These are phyloP conservation scores for Dendrocalamus sinicus DNA, from an alignment of 176 grass and related monocot species.

Conservation along the genomic window DNA sequence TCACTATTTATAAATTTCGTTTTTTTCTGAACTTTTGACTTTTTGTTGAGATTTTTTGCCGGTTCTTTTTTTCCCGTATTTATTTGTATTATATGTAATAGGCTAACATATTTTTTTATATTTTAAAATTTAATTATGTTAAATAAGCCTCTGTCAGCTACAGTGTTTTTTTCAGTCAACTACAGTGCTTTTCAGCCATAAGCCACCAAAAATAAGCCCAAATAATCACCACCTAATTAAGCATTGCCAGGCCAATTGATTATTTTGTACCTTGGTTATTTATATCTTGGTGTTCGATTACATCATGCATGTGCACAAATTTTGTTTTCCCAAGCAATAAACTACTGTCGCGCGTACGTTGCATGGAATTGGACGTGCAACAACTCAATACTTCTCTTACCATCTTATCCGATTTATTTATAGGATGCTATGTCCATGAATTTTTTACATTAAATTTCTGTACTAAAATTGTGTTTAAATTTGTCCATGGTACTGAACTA, in stretches of 20 bases:
- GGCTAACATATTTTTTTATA: too few species aligned
- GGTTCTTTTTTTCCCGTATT: too few species aligned
- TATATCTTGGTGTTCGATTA: neutral
- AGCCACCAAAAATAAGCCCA: too few species aligned
- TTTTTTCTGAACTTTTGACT: too few species aligned
- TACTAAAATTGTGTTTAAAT: neutral
- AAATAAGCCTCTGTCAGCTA: too few species aligned
- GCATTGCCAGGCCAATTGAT: neutral
- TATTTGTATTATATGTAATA: too few species aligned
- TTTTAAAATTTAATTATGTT: too few species aligned
- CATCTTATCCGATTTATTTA: neutral
- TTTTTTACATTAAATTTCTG: neutral
- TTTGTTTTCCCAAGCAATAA: neutral
- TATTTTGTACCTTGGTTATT: neutral
- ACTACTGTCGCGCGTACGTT: neutral
- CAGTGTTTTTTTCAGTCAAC: too few species aligned
- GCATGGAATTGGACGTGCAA: constrained; percentile 22
- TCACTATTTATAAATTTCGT: too few species aligned
- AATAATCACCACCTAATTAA: neutral
- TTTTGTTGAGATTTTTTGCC: too few species aligned
- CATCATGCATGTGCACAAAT: constrained; percentile 16
- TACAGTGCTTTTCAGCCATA: too few species aligned
- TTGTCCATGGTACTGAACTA: neutral
- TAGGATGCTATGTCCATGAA: neutral
- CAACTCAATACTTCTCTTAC: neutral